Evolutionary conservation across 1,284 basidiomycete genomes (phyloP).

Genomic region (Microstroma glucosiphilum): DNA sequence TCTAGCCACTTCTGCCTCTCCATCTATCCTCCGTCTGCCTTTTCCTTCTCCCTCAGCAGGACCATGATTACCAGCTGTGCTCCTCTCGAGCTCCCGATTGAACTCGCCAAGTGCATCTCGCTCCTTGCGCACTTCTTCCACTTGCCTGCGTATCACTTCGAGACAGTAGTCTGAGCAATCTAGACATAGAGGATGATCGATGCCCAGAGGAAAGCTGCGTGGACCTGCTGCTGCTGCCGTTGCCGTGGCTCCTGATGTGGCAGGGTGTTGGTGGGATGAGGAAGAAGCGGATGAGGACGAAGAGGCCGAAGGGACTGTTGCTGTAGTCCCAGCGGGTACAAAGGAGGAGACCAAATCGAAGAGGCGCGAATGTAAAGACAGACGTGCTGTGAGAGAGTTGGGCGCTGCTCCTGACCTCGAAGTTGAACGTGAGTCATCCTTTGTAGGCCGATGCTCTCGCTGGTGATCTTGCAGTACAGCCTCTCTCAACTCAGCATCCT

Average conservation of each 20-base stretch:
- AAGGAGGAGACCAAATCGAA: slow-evolving; percentile 7
- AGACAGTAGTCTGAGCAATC: slow-evolving; percentile 85
- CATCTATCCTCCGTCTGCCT: background rate
- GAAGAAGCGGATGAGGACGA: background rate
- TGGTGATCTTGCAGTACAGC: background rate
- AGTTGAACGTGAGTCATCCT: background rate
- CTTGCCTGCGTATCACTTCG: slow-evolving; percentile 67
- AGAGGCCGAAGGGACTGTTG: background rate
- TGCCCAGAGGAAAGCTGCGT: slow-evolving; percentile 26
- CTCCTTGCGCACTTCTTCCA: slow-evolving; percentile 84
- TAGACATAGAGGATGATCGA: slow-evolving; percentile 90
- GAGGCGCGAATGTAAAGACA: background rate
- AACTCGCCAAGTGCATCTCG: slow-evolving; percentile 64
- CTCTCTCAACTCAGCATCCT: background rate
- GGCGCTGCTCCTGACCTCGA: background rate
- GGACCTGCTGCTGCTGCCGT: too few relatives aligned
- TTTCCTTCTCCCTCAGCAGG: slow-evolving; percentile 13
- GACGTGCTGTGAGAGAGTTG: background rate
- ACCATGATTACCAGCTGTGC: background rate
- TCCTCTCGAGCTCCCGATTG: slow-evolving; percentile 29
- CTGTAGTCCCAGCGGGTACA: background rate
- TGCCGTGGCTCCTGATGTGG: too few relatives aligned
- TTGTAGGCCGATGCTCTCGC: slow-evolving; percentile 1
- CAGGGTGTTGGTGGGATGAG: too few relatives aligned
- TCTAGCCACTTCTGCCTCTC: slow-evolving; percentile 20